Base-by-base conservation (phyloP, 257 asterid genomes). In the Prunella vulgaris region DNA sequence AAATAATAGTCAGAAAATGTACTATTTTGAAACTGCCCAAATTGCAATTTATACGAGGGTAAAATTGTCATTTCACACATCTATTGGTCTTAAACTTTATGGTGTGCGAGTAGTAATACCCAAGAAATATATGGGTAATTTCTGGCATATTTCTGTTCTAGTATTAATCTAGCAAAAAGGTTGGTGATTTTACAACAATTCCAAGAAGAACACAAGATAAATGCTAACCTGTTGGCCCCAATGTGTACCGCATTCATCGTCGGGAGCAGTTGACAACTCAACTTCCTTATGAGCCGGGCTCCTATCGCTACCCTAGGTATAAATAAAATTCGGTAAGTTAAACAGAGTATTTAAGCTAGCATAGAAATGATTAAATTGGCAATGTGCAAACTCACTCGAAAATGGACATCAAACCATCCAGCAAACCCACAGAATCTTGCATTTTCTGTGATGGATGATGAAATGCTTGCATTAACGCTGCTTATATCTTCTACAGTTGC, bases 371-470 rank as follows among this genome's bases (percentile, higher is more conserved):
- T 25, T 38, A 44, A 70, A 3, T 40, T 71, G 60, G 17, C 14
- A 64, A 44, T 54, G 44, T 24, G 35, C 44, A 71, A 69, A 77
- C 96, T 87, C 77, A 91, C 99, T 78, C 90, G 85, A 76, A 94
- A 94, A 76, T 91, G 99, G 83, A 94, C 99, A 76, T 94, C 99
- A 78, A 94, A 94, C 99, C 99, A 94, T 76, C 99, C 97, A 74
- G 81, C 91, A 82, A 84, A 85, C n/a, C 97, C 99, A 64, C 92
- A 84, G n/a, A 91, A 77, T 72, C 87, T 84, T 35, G 89, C 68
- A 21, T 68, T 67, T 57, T 89, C 79, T 48, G 88, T 89, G 74
- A 94, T 80, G 60, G 90, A 78, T 48, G 95, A 83, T n/a, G 90
- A 89, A 66, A 84, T 28, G 69, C 83, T 86, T 60, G 93, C 82